Evolutionary conservation across 2,329 filamentous ascomycete species (phyloP).

Genomic region (Pseudogymnoascus sp.): DNA sequence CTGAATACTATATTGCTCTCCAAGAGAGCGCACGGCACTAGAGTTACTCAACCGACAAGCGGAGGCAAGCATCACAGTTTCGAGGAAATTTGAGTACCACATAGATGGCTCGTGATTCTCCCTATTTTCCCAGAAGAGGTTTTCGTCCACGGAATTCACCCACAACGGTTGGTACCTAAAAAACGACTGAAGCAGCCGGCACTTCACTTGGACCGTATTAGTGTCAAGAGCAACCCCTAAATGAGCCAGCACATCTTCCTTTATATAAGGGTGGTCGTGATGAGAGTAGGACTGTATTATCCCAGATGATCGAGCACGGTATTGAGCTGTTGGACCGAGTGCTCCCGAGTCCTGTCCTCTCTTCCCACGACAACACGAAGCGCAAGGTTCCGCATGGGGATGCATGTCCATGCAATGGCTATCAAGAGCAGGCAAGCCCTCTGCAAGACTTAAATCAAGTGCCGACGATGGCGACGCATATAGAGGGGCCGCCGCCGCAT

Average conservation of each 20-base stretch:
- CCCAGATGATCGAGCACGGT: neutral
- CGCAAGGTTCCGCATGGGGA: neutral
- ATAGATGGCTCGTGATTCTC: neutral
- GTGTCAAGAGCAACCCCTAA: conserved; percentile 5
- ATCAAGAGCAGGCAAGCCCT: neutral
- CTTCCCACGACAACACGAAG: neutral
- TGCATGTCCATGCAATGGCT: neutral
- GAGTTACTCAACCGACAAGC: conserved; percentile 6
- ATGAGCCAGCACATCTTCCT: neutral
- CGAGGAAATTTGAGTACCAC: conserved; percentile 6
- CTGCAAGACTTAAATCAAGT: neutral
- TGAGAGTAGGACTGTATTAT: neutral
- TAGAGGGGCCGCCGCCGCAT: neutral
- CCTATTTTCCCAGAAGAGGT: neutral
- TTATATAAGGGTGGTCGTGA: neutral
- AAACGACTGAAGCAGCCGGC: conserved; percentile 3
- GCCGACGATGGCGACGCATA: neutral
- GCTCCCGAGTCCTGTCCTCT: neutral
- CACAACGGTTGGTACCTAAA: conserved; percentile 8
- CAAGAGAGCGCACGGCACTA: neutral
- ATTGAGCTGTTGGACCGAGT: neutral
- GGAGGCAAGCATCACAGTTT: conserved; percentile 1
- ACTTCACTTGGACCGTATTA: neutral
- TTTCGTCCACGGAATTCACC: conserved; percentile 4
- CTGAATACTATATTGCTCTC: neutral